Conservation (phyloP, 179 eudicot species). For the Carnegiea gigantea region DNA sequence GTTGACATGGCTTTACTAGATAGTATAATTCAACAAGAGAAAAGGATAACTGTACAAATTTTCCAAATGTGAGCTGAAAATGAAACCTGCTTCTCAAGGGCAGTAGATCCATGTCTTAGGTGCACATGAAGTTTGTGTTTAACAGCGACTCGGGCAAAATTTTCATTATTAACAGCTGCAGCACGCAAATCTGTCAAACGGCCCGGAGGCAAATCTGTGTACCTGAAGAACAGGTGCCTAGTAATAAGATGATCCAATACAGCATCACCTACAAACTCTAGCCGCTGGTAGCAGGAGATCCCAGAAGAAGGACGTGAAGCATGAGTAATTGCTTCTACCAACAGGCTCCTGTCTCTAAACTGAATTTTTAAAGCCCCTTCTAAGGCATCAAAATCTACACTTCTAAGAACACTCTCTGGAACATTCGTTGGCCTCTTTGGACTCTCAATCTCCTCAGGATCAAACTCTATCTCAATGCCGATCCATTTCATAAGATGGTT, state of each 20-base stretch:
- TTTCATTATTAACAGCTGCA: conserved; percentile 99
- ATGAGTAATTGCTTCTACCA: conserved; percentile 97
- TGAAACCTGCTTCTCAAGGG: conserved; percentile 91
- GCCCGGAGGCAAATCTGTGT: conserved; percentile 96
- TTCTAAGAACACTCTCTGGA: conserved; percentile 71
- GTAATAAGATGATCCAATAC: conserved; percentile 98
- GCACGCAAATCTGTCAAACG: conserved; percentile 98
- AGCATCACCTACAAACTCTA: conserved; percentile 99
- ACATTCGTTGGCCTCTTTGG: conserved; percentile 50
- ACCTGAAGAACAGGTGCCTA: conserved; percentile 82
- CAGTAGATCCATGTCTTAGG: conserved; percentile 92
- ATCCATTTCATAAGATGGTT: conserved; percentile 98
- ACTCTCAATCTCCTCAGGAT: conserved; percentile 54
- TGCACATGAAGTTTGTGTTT: conserved; percentile 89
- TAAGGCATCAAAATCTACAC: conserved; percentile 65
- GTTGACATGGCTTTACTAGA: background rate
- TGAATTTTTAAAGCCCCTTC: conserved; percentile 68
- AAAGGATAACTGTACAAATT: background rate
- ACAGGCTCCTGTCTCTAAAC: conserved; percentile 58
- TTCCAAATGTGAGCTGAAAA: background rate
- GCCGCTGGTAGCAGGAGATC: conserved; percentile 94
- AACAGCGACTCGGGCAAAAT: conserved; percentile 96
- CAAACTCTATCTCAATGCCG: conserved; percentile 84
- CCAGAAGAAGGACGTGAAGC: conserved; percentile 99
- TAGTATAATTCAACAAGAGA: background rate